Evolutionary conservation across 139 green algal species (phyloP), one percentile per base, ranked within the genome.

Genomic region (Medakamo hakoo): DNA sequence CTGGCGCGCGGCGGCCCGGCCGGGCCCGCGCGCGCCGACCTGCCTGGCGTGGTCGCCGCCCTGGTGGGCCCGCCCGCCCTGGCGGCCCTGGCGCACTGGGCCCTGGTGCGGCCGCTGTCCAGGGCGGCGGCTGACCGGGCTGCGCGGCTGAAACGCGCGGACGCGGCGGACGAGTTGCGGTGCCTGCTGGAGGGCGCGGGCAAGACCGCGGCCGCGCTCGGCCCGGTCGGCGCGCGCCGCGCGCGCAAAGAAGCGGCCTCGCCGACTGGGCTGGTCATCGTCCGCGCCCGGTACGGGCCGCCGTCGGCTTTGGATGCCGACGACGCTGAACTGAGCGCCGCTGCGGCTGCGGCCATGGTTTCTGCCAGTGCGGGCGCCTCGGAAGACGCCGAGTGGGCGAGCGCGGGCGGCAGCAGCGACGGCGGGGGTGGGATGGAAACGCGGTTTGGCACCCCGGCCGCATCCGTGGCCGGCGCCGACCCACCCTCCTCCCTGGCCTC

Each of bases 231-330:
- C 19, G 32, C 29, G 60, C 64, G 77, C 16, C 70, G 75, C 52
- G 27, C 68, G 58, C 26, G 28, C 4, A 55, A 63, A 24, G 75
- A 79, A 49, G 63, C 68, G 9, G 30, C 29, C 29, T 62, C 64
- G 63, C 63, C 68, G 24, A 1, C 27, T 52, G 64, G 62, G 1
- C 30, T 84, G 57, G 70, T 84, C 2, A 64, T 84, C 18, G 60
- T 74, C 2, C 32, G 63, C 22, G 78, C 78, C 1, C 28, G 69
- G n/a, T 84, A 84, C 30, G 78, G 78, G 19, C 16, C 61, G 28
- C 48, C 32, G 30, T 27, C 62, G 60, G 56, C 62, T 30, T 14
- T 22, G 30, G 62, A 4, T 3, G 48, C 26, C 27, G 25, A 58
- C 27, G 14, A 4, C 55, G 14, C 5, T 9, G 55, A n/a, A n/a